Base-by-base conservation (phyloP, 768 basidiomycete species). In the Leccinum boreale region DNA sequence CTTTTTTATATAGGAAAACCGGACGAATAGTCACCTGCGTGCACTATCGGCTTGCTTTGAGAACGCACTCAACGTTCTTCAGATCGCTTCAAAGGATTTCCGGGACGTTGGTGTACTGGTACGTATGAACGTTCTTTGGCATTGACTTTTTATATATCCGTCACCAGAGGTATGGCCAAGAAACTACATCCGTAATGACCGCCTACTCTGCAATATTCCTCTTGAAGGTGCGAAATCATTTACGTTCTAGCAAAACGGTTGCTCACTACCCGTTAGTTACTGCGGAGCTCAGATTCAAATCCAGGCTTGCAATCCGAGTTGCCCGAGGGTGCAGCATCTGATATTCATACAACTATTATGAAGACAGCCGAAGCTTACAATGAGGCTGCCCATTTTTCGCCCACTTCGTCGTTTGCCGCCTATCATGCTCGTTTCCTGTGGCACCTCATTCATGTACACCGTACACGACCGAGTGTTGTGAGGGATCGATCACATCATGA, bases 131-230 rank as follows among this genome's bases (percentile, higher is more conserved):
- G 83, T 83, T 60, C 54, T 80, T 72, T 9, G 15, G 24, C 17
- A 44, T 55, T 23, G 42, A 26, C 21, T 15, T n/a, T 10, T 39
- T 45, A 53, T 49, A 55, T 51, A 52, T 51, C 42, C 39, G 48
- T 50, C 29, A 46, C 35, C 68, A 92, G 90, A 86, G 87, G 47
- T 94, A 93, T 64, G 83, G 87, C 8, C 92, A 93, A 75, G 91
- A 93, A 68, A 87, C 89, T 5, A 84, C 91, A 59, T 86, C 87
- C 8, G 83, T 89, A 48, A 93, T 93, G 91, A 89, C 88, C 19
- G 92, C 90, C 24, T 93, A 93, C 65, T 84, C 88, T 49, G 90
- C 91, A 19, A 84, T 93, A 36, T 87, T 91, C 67, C 74, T 94
- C 61, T 75, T 93, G 62, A 86, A 81, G 79, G 92, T 89, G 67